Base-by-base conservation (phyloP, 2,329 filamentous ascomycete genomes). In the Geosmithia morbida region DNA sequence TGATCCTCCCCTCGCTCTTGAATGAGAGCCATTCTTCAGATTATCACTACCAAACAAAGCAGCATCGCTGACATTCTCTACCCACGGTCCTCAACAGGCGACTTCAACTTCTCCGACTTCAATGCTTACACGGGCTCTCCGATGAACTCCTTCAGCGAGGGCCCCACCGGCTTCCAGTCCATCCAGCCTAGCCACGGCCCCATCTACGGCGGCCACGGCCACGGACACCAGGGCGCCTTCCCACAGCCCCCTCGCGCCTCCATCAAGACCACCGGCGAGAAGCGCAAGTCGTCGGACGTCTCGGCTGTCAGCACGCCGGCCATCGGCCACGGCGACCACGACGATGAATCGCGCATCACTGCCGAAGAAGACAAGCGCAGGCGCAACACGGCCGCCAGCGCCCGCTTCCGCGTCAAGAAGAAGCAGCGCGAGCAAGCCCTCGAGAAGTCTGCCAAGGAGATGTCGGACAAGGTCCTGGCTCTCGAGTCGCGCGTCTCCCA, bases 331-430 rank as follows among this genome's bases (percentile, higher is more conserved):
- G 74, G 83, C 45, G 85, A 89, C 62, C 85, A 88, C 52, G 71
- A 78, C 40, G 82, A 83, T 13, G n/a, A n/a, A n/a, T n/a, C n/a
- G n/a, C 81, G 85, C 40, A 55, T 80, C 6, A 83, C 83, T 13
- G 87, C 87, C 19, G 87, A 94, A 63, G 87, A 94, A 65, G 87
- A 94, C 62, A 94, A 94, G 69, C 83, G 87, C 45, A 80, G 87
- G 50, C 81, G 87, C 53, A 94, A 94, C 67, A 94, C 88, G 2
- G 87, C 87, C 30, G 87, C 87, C 48, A 88, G 83, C 54, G 87
- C 87, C 17, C 83, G 87, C 45, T 94, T 94, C 74, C 83, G 87
- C 50, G 80, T 92, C 61, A 94, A 94, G 79, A 94, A 94, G 82
- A 94, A 94, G 78, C 86, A 92, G 67, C 83, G 87, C 46, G 87